These are phyloP conservation scores for Eimeria necatrix DNA, from an alignment of 169 alveolate species.

Conservation along the genomic window DNA sequence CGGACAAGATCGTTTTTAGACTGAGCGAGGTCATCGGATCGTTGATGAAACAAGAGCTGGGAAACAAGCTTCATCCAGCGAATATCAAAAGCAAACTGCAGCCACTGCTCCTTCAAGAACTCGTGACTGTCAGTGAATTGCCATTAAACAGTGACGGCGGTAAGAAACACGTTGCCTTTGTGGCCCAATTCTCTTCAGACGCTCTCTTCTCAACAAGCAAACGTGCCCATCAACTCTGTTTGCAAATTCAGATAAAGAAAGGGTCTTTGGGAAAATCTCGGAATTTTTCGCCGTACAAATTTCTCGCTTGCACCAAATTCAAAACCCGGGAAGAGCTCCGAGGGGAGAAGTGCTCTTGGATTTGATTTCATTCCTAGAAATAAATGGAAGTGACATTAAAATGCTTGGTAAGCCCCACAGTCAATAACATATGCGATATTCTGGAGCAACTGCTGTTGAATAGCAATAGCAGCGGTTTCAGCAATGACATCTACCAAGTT, in stretches of 20 bases:
- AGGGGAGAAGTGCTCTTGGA: constrained; percentile 64
- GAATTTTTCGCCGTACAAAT: constrained; percentile 37
- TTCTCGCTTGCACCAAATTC: constrained; percentile 32
- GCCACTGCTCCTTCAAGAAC: constrained; percentile 56
- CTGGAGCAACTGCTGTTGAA: neutral
- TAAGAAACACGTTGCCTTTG: neutral
- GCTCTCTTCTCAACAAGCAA: neutral
- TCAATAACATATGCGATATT: neutral
- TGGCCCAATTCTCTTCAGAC: neutral
- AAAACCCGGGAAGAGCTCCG: constrained; percentile 69
- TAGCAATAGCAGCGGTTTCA: too few species aligned
- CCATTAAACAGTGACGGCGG: constrained; percentile 45
- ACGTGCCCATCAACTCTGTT: neutral
- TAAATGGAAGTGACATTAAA: constrained; percentile 50
- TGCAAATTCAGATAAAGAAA: constrained; percentile 39
- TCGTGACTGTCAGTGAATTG: constrained; percentile 46
- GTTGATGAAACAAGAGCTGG: constrained; percentile 30
- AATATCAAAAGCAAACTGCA: constrained; percentile 28
- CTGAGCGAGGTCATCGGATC: constrained; percentile 46
- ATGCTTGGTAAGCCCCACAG: neutral
- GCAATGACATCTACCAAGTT: neutral
- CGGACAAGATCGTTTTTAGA: constrained; percentile 31
- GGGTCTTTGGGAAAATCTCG: constrained; percentile 64
- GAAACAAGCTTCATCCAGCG: neutral
- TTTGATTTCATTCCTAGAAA: constrained; percentile 29